These are phyloP conservation scores for Lepidium africanum DNA, from an alignment of 345 rosid genomes.

Conservation along the genomic window DNA sequence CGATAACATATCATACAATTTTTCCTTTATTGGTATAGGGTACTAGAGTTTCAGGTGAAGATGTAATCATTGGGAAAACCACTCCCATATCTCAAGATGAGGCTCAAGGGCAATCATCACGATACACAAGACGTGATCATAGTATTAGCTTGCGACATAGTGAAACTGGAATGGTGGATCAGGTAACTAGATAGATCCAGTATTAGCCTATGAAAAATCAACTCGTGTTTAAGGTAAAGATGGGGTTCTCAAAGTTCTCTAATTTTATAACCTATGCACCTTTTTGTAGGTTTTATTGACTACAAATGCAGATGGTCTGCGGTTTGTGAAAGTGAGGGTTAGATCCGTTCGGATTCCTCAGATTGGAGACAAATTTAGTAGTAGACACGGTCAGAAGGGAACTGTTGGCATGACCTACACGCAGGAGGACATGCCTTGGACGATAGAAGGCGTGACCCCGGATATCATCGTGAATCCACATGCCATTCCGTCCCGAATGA, in stretches of 20 bases:
- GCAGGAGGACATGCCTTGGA: conserved; percentile 99
- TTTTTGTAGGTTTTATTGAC: conserved; percentile 74
- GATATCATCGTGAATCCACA: conserved; percentile 95
- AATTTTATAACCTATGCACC: neutral
- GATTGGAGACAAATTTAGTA: conserved; percentile 95
- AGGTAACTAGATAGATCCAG: conserved; percentile 37
- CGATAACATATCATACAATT: neutral
- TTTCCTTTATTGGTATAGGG: conserved; percentile 41
- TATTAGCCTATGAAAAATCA: neutral
- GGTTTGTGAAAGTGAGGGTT: conserved; percentile 96
- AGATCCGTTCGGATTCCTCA: conserved; percentile 96
- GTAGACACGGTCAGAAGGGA: conserved; percentile 99
- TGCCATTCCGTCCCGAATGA: conserved; percentile 99
- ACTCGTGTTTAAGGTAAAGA: neutral
- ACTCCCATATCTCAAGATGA: conserved; percentile 89
- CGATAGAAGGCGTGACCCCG: conserved; percentile 88
- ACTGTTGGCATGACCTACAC: conserved; percentile 98
- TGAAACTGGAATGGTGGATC: conserved; percentile 97
- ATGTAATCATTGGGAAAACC: conserved; percentile 94
- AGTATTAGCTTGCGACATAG: conserved; percentile 96
- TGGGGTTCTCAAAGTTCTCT: neutral
- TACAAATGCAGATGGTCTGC: conserved; percentile 96
- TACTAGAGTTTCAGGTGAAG: conserved; percentile 95
- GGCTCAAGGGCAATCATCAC: conserved; percentile 77
- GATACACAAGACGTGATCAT: conserved; percentile 85